phyloP scores from a whole-genome alignment of 306 rosid species.

The Prunus campanulata region DNA sequence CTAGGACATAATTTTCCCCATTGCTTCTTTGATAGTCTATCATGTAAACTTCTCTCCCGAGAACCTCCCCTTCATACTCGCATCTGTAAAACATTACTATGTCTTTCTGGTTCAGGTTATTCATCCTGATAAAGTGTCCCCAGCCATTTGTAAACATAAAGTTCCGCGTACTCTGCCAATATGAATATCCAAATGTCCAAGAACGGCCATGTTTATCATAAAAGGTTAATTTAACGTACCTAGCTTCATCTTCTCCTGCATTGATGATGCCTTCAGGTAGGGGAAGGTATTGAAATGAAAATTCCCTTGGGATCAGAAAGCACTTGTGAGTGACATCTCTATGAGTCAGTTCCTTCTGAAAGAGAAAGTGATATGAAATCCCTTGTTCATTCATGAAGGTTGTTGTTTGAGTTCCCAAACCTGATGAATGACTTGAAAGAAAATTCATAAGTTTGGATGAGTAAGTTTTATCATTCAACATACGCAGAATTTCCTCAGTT shows the following conservation, averaged over 20 bases:
- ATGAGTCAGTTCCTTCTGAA: constrained; percentile 5
- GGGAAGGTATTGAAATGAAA: background rate
- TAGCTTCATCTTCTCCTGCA: background rate
- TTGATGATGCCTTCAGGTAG: background rate
- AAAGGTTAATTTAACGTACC: background rate
- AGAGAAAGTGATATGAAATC: background rate
- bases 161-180: background rate
- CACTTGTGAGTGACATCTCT: constrained; percentile 12
- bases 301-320: constrained; percentile 9
- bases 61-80: background rate
- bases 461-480: constrained; percentile 10
- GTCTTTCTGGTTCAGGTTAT: constrained; percentile 17
- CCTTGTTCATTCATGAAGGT: constrained; percentile 8
- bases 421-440: background rate
- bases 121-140: constrained; percentile 8
- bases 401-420: background rate
- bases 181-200: constrained; percentile 15
- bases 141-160: constrained; percentile 9
- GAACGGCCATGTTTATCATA: background rate
- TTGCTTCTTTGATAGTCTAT: background rate
- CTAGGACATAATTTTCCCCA: background rate
- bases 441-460: background rate
- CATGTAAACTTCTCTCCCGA: background rate
- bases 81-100: background rate
- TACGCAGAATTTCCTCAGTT: constrained; percentile 8